Base-by-base conservation (phyloP, 1,284 basidiomycete genomes). In the Melampsora abietis-canadensis region DNA sequence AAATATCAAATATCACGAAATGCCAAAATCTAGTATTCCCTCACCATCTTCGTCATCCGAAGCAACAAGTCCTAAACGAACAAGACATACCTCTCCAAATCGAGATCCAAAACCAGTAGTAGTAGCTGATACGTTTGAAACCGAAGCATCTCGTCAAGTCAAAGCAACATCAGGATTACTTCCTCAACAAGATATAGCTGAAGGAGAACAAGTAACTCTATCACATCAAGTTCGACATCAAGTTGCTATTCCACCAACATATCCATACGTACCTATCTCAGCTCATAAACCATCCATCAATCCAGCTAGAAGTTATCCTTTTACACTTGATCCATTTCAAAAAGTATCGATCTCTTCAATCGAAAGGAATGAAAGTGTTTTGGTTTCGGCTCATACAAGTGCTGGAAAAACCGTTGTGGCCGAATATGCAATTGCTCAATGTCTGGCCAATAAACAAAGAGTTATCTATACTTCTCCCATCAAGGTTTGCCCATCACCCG, bases 381-480 rank as follows among this genome's bases (percentile, higher is more conserved):
- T 99, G 64, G 96, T 99, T 0, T 97, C 94, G n/a, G 95, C 95
- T 0, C 95, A 98, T 84, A 98, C 95, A 1, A 94, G 92, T 83
- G 95, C 95, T 19, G 95, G 95, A 79, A 98, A 98, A 84, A 98
- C 95, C 2, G 94, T 98, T 72, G 95, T 98, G 70, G 96, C 96
- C 69, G 96, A 99, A 84, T 98, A 98, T 83, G 96, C 96, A 59
- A 98, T 99, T 81, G 96, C 96, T 0, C 93, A 95, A 80, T 95
- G 92, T 85, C 85, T 99, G 78, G 87, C 88, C 81, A 88, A 90
- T 80, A 93, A 92, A 79, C 94, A 97, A 83, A 87, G 96, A 82
- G 94, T 98, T 76, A 97, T 98, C 76, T 98, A 99, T 84, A 99
- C 96, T 21, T 94, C 91, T 86, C 96, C 96, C 72, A 99, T 99